These are phyloP conservation scores for Zygosaccharomyces bailii DNA, from an alignment of 805 yeast species.

Conservation along the genomic window DNA sequence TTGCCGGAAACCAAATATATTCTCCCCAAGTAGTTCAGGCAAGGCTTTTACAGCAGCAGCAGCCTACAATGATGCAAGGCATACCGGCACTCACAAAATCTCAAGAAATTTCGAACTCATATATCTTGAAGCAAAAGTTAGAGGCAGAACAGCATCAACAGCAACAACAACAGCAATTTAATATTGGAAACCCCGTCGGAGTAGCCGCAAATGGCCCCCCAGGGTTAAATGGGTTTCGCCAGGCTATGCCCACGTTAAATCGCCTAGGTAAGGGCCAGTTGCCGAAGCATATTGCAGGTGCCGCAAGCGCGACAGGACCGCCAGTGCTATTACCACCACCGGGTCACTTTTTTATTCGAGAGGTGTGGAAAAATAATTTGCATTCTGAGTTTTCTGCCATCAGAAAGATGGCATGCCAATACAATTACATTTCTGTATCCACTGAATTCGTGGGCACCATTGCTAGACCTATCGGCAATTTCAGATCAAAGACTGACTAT, in stretches of 20 bases:
- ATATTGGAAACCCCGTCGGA: conserved; percentile 13
- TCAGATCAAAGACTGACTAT: conserved; percentile 83
- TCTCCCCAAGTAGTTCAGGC: conserved; percentile 30
- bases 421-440: conserved; percentile 63
- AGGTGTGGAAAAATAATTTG: conserved; percentile 71
- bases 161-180: conserved; percentile 25
- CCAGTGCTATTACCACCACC: conserved; percentile 28
- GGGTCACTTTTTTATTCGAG: conserved; percentile 48
- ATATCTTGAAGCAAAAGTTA: conserved; percentile 30
- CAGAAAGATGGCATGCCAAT: conserved; percentile 51
- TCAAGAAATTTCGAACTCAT: conserved; percentile 23
- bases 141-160: conserved; percentile 23
- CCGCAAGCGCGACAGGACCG: conserved; percentile 7
- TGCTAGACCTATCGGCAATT: conserved; percentile 93
- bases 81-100: conserved; percentile 17
- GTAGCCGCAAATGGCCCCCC: conserved; percentile 26
- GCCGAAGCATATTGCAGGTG: conserved; percentile 15
- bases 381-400: conserved; percentile 63
- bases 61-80: conserved; percentile 18
- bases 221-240: conserved; percentile 29
- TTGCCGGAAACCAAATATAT: conserved; percentile 31
- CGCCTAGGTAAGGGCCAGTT: conserved; percentile 16
- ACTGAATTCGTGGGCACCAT: conserved; percentile 96
- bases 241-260: conserved; percentile 20
- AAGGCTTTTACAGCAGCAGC: conserved; percentile 27